phyloP scores from a whole-genome alignment of 441 rosid species.

The Adansonia gregorii region DNA sequence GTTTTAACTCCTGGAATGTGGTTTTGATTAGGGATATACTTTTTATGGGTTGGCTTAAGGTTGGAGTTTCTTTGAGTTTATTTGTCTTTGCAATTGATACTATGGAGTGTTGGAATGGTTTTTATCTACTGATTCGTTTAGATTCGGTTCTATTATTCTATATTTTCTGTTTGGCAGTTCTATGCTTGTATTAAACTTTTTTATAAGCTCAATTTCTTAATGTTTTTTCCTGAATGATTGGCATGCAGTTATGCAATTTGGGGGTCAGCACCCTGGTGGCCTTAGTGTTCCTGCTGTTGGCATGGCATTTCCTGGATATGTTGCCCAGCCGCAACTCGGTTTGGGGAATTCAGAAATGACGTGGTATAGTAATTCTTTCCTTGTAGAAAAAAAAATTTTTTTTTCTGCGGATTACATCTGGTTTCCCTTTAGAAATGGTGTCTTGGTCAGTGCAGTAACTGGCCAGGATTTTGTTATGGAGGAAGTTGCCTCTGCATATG shows the following conservation, averaged over 20 bases:
- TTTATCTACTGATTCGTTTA: neutral
- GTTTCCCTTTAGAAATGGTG: neutral
- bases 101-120: neutral
- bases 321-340: conserved; percentile 85
- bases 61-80: neutral
- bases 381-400: neutral
- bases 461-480: neutral
- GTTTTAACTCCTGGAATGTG: neutral
- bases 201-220: neutral
- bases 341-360: conserved; percentile 92
- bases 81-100: neutral
- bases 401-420: conserved; percentile 18
- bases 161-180: neutral
- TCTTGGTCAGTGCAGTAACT: neutral
- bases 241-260: conserved; percentile 76
- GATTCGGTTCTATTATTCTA: neutral
- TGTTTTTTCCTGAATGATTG: conserved; percentile 26
- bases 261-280: conserved; percentile 90
- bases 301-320: conserved; percentile 99
- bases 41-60: neutral
- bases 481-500: neutral
- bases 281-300: conserved; percentile 89
- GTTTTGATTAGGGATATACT: neutral
- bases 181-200: neutral
- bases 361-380: conserved; percentile 51